Base-by-base conservation (phyloP, 164 flowering plant genomes). In the Protea cynaroides region DNA sequence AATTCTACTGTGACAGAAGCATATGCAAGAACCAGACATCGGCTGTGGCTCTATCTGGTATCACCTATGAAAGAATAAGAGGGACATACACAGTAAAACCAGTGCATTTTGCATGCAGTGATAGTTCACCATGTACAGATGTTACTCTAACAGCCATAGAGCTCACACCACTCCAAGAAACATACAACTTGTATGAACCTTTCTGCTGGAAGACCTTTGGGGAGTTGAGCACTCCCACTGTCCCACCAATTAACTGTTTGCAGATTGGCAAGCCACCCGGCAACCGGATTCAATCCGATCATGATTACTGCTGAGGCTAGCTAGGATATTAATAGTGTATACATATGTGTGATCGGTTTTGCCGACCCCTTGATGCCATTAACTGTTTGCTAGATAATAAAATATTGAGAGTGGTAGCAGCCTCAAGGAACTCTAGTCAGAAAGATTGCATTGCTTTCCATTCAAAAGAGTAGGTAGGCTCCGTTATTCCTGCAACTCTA, bases 121-220 rank as follows among this genome's bases (percentile, higher is more conserved):
- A 84, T 70, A 71, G 55, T 66, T 47, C 70, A 36, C 85, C 88
- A 14, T 84, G 87, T 61, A 60, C 60, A 0, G 82, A 67, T 37
- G 74, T 83, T 17, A 77, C 79, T 19, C 69, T 83, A 23, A 73
- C 67, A 14, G 66, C 56, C 47, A 75, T 83, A 23, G 56, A 73
- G 53, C 79, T 83, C 23, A 60, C 61, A 34, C 82, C 87, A 25
- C 29, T 72, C 15, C 79, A 78, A 66, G 69, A 70, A 52, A 61
- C 47, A 54, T 74, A 78, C 66, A 76, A 69, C 61, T 44, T 70
- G 51, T 70, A 71, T 55, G 63, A 69, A 10, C 90, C 99, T 54
- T 92, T 76, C 79, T 94, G 99, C 65, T 94, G 96, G 96, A 84
- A 89, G 68, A 79, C 97, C 7, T 94, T 82, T 65, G 99, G 99